phyloP scores from a whole-genome alignment of 148 eudicot species.

The Chenopodium album region DNA sequence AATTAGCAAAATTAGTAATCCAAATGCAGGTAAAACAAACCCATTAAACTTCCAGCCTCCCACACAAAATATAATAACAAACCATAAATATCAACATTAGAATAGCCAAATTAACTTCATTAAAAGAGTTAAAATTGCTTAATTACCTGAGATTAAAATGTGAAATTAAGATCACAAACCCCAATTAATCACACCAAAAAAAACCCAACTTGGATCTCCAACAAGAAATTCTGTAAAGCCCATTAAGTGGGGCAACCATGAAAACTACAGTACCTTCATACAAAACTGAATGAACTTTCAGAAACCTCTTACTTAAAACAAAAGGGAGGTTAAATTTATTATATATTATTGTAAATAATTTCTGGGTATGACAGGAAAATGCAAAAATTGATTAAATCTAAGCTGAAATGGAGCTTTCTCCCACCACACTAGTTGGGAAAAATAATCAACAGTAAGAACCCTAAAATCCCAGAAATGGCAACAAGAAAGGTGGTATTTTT shows the following conservation, averaged over 20 bases:
- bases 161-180: slow-evolving; percentile 29
- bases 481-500: slow-evolving; percentile 9
- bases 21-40: slow-evolving; percentile 14
- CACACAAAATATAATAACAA: neutral
- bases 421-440: slow-evolving; percentile 36
- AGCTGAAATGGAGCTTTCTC: slow-evolving; percentile 46
- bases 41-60: neutral
- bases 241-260: slow-evolving; percentile 17
- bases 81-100: neutral
- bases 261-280: slow-evolving; percentile 3
- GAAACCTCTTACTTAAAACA: neutral
- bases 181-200: slow-evolving; percentile 23
- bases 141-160: slow-evolving; percentile 17
- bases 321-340: slow-evolving; percentile 8
- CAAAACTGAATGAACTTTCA: slow-evolving; percentile 17
- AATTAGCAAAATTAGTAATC: neutral
- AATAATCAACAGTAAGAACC: slow-evolving; percentile 13
- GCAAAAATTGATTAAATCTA: slow-evolving; percentile 31
- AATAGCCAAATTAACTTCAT: slow-evolving; percentile 7
- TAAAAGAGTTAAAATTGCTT: slow-evolving; percentile 5
- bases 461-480: slow-evolving; percentile 27
- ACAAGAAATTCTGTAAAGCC: slow-evolving; percentile 24
- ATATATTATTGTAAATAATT: slow-evolving; percentile 7
- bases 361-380: slow-evolving; percentile 24
- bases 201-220: slow-evolving; percentile 34